Percentiles rank a stretch among this genome's conserved stretches.
Evolutionary conservation across 164 flowering plant genomes (phyloP).

Genomic region (Amborella trichopoda): DNA sequence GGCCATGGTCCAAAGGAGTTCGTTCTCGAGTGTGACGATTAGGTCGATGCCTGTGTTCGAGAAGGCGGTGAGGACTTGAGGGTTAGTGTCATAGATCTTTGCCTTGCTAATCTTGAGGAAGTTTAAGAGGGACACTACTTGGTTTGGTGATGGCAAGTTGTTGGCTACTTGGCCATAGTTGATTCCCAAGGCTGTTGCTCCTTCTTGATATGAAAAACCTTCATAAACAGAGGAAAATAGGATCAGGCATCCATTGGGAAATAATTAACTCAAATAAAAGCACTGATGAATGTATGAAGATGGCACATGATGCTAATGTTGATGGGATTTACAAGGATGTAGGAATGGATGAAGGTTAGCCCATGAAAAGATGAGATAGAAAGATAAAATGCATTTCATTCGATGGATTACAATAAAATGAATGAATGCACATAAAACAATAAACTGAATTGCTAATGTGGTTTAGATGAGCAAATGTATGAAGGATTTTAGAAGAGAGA

Average conservation of each 20-base stretch:
- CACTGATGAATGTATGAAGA: not conserved
- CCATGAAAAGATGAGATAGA: no score
- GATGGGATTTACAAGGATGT: no score
- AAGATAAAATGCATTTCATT: no score
- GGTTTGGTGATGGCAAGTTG: slow-evolving; percentile 68
- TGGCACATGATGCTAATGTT: no score
- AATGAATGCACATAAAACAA: no score
- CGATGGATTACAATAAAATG: no score
- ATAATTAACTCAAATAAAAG: not conserved
- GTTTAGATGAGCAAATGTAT: no score
- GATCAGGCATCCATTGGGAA: not conserved
- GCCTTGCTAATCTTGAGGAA: slow-evolving; percentile 48
- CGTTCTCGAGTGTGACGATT: slow-evolving; percentile 68
- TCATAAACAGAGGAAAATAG: slow-evolving; percentile 1
- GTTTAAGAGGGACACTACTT: slow-evolving; percentile 39
- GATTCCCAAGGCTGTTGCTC: slow-evolving; percentile 53
- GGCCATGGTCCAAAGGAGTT: slow-evolving; percentile 23
- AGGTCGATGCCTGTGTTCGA: slow-evolving; percentile 65
- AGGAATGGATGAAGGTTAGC: no score
- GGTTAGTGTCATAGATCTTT: slow-evolving; percentile 90
- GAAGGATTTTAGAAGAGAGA: no score
- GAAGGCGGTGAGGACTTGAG: slow-evolving; percentile 57
- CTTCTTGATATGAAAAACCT: slow-evolving; percentile 23
- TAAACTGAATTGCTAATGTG: no score
- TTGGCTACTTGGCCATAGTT: slow-evolving; percentile 88